Base-by-base conservation (phyloP, 805 yeast genomes). In the Lipomyces sp. region DNA sequence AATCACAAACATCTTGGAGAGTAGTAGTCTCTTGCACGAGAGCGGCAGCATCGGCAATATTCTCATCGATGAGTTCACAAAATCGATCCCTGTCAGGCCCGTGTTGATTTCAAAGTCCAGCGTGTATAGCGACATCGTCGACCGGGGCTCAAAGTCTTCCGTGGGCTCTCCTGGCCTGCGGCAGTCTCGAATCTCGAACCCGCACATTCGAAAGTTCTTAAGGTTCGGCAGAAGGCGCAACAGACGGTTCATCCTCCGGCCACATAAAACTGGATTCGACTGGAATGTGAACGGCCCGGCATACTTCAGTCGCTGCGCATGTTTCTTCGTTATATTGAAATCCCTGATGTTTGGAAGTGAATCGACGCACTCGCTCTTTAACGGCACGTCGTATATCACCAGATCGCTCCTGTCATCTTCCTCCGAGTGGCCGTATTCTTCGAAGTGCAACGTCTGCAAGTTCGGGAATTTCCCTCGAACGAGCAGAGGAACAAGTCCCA, bases 391-490 rank as follows among this genome's bases (percentile, higher is more conserved):
- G 32, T 45, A 45, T 10, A 45, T 33, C 28, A 45, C 39, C 23
- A 10, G 14, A 21, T 45, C 49, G 39, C 49, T 39, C 32, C 39
- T 24, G 23, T 33, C 26, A 3, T 29, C 8, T 3, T 38, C 44
- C 21, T 32, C 33, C 14, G 33, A 23, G 7, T 26, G 29, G 31
- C 49, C 26, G 29, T 22, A 35, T 33, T 45, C 49, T 11, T 23
- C 31, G 24, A 45, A 45, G 23, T 39, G 28, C 24, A 45, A n/a
- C 22, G 23, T 33, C 22, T 24, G 23, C 32, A 45, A 10, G 18
- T 32, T 45, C 13, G 49, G 49, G n/a, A 39, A 45, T 18, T 33
- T 29, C 8, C 49, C 49, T 7, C 39, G 43, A 8, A 39, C 49
- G 8, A 45, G 40, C 10, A 39, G 22, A n/a, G 49, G 40, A 5